Conservation (phyloP, 2,329 filamentous ascomycete genomes). For the Davidsoniella eucalypti region DNA sequence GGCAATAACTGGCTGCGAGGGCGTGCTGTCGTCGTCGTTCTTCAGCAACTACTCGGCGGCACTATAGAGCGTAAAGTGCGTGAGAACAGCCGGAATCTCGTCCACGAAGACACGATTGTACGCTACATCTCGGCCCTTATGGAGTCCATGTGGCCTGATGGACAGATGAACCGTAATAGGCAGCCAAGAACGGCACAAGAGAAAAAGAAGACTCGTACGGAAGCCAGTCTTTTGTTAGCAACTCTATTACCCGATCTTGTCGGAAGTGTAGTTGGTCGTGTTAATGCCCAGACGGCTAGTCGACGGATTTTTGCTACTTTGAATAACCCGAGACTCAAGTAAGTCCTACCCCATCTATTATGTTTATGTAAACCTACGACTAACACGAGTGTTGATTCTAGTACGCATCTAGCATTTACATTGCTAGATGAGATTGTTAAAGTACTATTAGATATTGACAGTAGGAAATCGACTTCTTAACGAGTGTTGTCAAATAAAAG, state of each 20-base stretch:
- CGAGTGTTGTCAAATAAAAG: too few species aligned
- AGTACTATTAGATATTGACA: conserved; percentile 36
- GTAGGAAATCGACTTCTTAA: too few species aligned
- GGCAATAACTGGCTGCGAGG: conserved; percentile 97
- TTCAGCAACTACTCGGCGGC: conserved; percentile 87
- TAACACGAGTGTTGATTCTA: conserved; percentile 19
- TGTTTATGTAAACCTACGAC: neutral
- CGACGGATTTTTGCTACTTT: conserved; percentile 77
- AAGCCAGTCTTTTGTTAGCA: conserved; percentile 76
- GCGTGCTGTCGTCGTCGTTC: conserved; percentile 83
- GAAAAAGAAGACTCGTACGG: conserved; percentile 64
- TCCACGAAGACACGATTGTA: conserved; percentile 64
- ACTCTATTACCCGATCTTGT: conserved; percentile 83
- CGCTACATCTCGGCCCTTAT: conserved; percentile 59
- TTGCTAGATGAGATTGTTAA: conserved; percentile 54
- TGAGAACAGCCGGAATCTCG: conserved; percentile 57
- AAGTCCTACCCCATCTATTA: conserved; percentile 24
- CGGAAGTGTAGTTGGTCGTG: conserved; percentile 78
- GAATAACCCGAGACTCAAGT: conserved; percentile 86
- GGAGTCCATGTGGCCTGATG: conserved; percentile 69
- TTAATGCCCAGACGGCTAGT: conserved; percentile 81
- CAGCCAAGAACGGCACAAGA: conserved; percentile 49
- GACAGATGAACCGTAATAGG: conserved; percentile 32
- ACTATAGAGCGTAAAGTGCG: conserved; percentile 93
- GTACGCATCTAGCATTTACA: conserved; percentile 52